phyloP scores from a whole-genome alignment of 768 basidiomycete species.

The Suillus brevipes region DNA sequence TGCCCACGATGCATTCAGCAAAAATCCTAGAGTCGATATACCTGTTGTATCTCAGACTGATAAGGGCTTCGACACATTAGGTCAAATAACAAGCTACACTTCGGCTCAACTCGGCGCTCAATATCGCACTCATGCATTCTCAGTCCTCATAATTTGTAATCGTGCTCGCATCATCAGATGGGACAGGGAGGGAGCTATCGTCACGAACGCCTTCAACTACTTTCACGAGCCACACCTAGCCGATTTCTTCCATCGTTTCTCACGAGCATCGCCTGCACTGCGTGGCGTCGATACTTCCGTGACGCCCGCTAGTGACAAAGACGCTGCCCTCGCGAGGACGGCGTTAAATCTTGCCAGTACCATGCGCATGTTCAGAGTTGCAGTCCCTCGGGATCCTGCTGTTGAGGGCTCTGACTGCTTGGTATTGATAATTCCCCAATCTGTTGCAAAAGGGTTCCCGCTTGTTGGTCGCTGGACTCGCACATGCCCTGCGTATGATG shows the following conservation, averaged over 20 bases:
- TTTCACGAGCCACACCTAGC: slow-evolving; percentile 5
- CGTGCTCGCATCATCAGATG: slow-evolving; percentile 16
- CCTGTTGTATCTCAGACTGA: neutral
- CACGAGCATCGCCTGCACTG: slow-evolving; percentile 10
- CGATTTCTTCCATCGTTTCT: slow-evolving; percentile 29
- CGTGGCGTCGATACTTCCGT: slow-evolving; percentile 31
- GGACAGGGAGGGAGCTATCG: slow-evolving; percentile 17
- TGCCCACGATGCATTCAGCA: slow-evolving; percentile 3
- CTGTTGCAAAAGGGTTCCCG: neutral
- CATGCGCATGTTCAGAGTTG: neutral
- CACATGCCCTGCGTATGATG: neutral
- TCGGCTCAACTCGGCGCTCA: slow-evolving; percentile 18
- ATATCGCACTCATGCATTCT: slow-evolving; percentile 20
- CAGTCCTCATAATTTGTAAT: slow-evolving; percentile 14
- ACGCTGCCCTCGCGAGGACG: slow-evolving; percentile 8
- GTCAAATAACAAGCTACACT: slow-evolving; percentile 21
- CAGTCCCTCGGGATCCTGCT: neutral
- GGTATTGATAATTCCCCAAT: neutral
- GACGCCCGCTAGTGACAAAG: neutral
- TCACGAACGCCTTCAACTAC: slow-evolving; percentile 24
- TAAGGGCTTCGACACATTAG: slow-evolving; percentile 13
- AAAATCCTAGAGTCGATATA: neutral
- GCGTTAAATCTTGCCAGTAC: neutral
- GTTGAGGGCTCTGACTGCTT: neutral
- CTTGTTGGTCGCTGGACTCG: neutral